Evolutionary conservation across 306 rosid species (phyloP), one percentile per base, ranked within the genome.

Genomic region (Senna tora): DNA sequence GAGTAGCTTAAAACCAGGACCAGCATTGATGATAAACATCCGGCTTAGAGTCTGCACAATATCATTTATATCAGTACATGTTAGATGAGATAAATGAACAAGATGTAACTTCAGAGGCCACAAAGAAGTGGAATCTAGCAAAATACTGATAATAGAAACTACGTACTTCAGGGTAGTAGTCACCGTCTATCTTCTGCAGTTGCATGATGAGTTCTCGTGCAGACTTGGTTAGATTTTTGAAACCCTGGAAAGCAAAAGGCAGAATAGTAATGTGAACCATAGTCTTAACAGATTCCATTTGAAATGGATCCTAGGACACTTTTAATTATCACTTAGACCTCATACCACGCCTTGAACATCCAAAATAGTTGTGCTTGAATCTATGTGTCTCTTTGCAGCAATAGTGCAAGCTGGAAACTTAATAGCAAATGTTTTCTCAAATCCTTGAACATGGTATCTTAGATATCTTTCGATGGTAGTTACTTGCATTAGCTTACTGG

Each of bases 311-410:
- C 22, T 41, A 52, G n/a, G 54, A 69, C 67, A 78, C 14, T 45
- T 60, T 70, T 42, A 56, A 73, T 34, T 51, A 64, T 25, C 30
- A 53, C 52, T 67, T 47, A 66, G 73, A 59, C 58, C 71, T 75
- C 93, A 56, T 88, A 93, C 98, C 91, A 93, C 88, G 65, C 97
- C 93, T 11, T 93, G 89, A 82, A 87, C 97, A 79, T 93, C 98
- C 79, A 93, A 79, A 80, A 93, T 80, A 77, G 97, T 90, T 54
- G 96, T 90, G 49, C 93, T 90, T 42, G 98, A 93, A 83, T 90
- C 90, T 55, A 90, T 93, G 75, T 89, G 93, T 69, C 91, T 84
- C 88, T 93, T 93, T 60, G 98, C 97, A 62, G 93, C 97, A 72
- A 90, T 79, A 67, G 98, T 85, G 77, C 97, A 93, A 33, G 97